Conservation (phyloP, 768 basidiomycete genomes). For the Mycena belliarum region DNA sequence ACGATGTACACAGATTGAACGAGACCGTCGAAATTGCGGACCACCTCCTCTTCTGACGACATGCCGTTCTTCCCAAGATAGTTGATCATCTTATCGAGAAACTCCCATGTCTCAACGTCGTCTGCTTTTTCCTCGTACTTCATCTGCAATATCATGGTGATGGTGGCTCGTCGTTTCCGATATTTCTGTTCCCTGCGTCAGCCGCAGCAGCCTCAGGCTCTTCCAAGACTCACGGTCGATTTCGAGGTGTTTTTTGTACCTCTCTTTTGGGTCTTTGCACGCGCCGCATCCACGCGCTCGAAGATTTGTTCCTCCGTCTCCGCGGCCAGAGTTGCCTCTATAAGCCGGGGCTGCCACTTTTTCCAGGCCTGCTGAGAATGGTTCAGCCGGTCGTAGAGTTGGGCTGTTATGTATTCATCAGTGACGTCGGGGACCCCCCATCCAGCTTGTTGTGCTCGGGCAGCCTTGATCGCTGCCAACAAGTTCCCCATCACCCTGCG, state of each 20-base stretch:
- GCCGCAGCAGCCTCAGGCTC: neutral
- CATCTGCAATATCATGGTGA: neutral
- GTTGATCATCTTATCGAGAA: neutral
- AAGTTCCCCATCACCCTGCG: neutral
- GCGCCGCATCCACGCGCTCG: neutral
- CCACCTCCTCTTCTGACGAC: constrained; percentile 15
- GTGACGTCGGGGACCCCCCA: constrained; percentile 7
- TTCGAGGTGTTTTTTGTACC: neutral
- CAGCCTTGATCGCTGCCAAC: too few relatives aligned
- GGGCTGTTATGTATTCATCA: neutral
- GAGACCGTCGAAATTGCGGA: neutral
- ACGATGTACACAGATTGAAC: neutral
- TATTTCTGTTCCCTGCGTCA: neutral
- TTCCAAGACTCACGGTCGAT: neutral
- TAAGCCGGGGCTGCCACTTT: neutral
- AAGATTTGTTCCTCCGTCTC: neutral
- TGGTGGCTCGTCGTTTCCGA: neutral
- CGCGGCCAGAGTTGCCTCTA: too few relatives aligned
- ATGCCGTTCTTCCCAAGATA: constrained; percentile 6
- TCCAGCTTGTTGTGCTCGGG: neutral
- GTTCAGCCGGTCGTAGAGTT: constrained; percentile 1
- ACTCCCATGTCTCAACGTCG: constrained; percentile 12
- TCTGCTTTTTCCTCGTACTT: neutral
- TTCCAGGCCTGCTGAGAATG: constrained; percentile 8
- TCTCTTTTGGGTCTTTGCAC: too few relatives aligned